Conservation (phyloP, 2,329 filamentous ascomycete genomes). For the Colletotrichum tropicale region DNA sequence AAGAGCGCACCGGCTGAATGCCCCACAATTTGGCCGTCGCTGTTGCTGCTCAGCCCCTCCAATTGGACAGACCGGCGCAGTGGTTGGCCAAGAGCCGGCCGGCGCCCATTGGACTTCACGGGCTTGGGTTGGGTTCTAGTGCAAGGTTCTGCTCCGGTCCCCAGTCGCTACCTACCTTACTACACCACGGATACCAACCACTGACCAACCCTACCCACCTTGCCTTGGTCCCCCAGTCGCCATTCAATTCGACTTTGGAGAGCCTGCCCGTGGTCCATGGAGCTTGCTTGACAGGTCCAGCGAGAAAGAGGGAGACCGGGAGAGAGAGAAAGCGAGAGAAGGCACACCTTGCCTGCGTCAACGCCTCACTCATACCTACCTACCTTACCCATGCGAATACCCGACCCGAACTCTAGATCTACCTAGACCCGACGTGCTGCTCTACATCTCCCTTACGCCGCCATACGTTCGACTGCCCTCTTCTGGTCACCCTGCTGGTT, state of each 20-base stretch:
- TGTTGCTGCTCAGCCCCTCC: not conserved
- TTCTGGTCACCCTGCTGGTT: not conserved
- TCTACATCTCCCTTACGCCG: not conserved
- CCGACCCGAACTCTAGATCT: not conserved
- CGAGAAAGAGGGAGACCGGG: not conserved
- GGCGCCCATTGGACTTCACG: conserved; percentile 9
- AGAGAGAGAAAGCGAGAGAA: not conserved
- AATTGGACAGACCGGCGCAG: conserved; percentile 10
- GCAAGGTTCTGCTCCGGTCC: not conserved
- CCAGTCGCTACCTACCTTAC: not conserved
- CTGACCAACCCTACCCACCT: not conserved
- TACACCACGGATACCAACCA: not conserved
- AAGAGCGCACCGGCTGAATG: not conserved
- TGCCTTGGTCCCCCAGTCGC: not conserved
- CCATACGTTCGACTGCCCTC: not conserved
- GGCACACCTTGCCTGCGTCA: not conserved
- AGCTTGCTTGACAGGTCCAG: not conserved
- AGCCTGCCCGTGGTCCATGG: not conserved
- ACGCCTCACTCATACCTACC: not conserved
- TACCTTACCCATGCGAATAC: not conserved
- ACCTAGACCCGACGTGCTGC: not conserved
- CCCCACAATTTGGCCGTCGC: not conserved
- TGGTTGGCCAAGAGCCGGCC: conserved; percentile 14
- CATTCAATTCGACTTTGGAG: not conserved
- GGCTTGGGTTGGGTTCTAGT: not conserved